These are phyloP conservation scores for Cladophialophora psammophila DNA, from an alignment of 2,329 filamentous ascomycete genomes.

Conservation along the genomic window DNA sequence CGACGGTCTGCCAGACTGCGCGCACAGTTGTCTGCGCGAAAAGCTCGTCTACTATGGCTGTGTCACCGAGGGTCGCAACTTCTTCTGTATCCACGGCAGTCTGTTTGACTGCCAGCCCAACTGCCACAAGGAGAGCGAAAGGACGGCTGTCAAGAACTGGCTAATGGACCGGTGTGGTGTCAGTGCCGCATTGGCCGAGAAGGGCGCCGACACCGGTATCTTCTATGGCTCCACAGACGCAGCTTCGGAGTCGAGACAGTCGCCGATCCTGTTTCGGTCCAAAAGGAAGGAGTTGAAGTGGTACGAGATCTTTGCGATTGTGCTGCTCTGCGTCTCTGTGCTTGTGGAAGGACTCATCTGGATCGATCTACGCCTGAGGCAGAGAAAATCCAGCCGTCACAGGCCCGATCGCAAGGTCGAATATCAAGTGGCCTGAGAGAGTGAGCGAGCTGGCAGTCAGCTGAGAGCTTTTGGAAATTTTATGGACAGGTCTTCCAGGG, in stretches of 20 bases:
- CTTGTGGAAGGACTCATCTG: not conserved
- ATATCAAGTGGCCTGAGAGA: not conserved
- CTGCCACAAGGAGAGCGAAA: constrained; percentile 1
- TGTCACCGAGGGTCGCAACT: not conserved
- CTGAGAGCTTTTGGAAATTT: not conserved
- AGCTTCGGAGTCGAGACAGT: not conserved
- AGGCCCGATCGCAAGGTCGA: not conserved
- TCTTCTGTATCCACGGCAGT: not conserved
- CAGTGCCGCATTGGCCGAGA: not conserved
- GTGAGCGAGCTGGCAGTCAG: not conserved
- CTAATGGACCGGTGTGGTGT: not conserved
- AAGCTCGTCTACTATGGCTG: constrained; percentile 1
- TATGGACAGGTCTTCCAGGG: not conserved
- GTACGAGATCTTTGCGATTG: not conserved
- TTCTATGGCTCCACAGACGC: not conserved
- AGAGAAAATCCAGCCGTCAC: not conserved
- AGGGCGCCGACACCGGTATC: not conserved
- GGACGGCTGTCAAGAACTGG: not conserved
- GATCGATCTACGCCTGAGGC: not conserved
- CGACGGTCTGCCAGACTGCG: not conserved
- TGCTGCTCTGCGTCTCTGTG: not conserved
- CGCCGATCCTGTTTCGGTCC: not conserved
- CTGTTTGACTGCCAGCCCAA: not conserved
- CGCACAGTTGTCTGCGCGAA: not conserved
- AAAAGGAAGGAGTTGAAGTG: not conserved